Evolutionary conservation across 2,329 filamentous ascomycete species (phyloP), one percentile per base, ranked within the genome.

Genomic region (Lasiodiplodia gonubiensis): DNA sequence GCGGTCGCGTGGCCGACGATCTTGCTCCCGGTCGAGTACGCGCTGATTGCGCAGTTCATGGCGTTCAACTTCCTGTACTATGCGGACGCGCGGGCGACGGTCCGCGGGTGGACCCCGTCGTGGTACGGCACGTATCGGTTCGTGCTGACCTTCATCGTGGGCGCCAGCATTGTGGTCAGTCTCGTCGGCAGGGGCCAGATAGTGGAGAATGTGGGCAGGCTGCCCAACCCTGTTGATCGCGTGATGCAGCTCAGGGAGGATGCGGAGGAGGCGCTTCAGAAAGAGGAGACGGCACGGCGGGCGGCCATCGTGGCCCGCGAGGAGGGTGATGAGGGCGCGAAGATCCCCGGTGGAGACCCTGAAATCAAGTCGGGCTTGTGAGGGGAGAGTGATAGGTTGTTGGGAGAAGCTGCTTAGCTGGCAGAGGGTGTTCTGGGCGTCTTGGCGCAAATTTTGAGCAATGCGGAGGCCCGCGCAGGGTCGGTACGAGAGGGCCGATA

Each of bases 101-200:
- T 86, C 63, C 83, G 84, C 49, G 94, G 93, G 71, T 95, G 92
- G 90, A 89, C 90, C 2, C 94, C 94, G 27, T 76, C 84, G 46
- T 97, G 94, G 94, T 97, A 97, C 78, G 86, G 85, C 68, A 91
- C 89, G 60, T 97, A 97, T 83, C 92, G 94, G 39, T 97, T 97
- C 79, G 90, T 97, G 10, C 85, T 97, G 72, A 97, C 94, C 2
- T 94, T 94, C 77, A 86, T 97, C 69, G 94, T 97, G 33, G 94
- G 94, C 48, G 84, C 88, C 52, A 90, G 91, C 70, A 94, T 97
- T 72, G 88, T 95, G 51, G 82, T 92, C 72, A 94, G 88, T 70
- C 82, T 97, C 71, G 86, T 97, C 70, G 93, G 92, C 49, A 89
- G 94, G 69, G 91, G 93, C 74, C 90, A 94, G 81, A 89, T 96